phyloP scores from a whole-genome alignment of 2,329 filamentous ascomycete genomes.

The Nothophoma quercina region DNA sequence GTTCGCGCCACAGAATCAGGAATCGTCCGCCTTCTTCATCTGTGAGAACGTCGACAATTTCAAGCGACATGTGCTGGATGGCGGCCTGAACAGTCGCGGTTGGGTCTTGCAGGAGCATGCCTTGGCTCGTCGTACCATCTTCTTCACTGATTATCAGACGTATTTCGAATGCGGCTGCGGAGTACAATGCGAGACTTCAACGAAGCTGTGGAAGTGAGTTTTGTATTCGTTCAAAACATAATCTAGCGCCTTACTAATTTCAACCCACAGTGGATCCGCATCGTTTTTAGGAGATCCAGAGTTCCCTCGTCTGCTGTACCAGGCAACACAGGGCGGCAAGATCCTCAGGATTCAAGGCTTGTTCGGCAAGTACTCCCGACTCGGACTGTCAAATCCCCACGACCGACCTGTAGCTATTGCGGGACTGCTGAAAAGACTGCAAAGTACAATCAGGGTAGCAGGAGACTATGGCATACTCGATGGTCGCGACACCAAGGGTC shows the following conservation, averaged over 20 bases:
- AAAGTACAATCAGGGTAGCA: slow-evolving; percentile 19
- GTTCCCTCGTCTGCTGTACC: slow-evolving; percentile 22
- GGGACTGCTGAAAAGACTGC: slow-evolving; percentile 43
- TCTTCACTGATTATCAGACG: not conserved
- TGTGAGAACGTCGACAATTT: not conserved
- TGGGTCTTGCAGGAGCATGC: too few relatives aligned
- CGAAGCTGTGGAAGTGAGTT: not conserved
- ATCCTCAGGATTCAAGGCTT: slow-evolving; percentile 32
- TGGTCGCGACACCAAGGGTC: not conserved
- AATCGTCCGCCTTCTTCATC: not conserved
- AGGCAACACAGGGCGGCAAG: slow-evolving; percentile 1
- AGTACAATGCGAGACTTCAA: not conserved
- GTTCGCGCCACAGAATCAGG: not conserved
- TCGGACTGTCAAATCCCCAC: slow-evolving; percentile 23
- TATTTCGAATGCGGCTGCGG: not conserved
- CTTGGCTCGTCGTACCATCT: not conserved
- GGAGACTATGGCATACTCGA: not conserved
- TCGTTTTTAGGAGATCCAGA: slow-evolving; percentile 39
- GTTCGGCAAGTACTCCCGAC: slow-evolving; percentile 41
- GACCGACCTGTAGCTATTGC: slow-evolving; percentile 46
- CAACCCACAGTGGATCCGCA: slow-evolving; percentile 25
- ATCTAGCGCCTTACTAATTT: not conserved
- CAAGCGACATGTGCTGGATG: too few relatives aligned
- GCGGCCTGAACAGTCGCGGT: too few relatives aligned
- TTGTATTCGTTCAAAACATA: not conserved